A percentile compares a stretch with the other conserved stretches of the same genome.
phyloP scores from a whole-genome alignment of 2,329 filamentous ascomycete genomes.

The Pyricularia grisea region DNA sequence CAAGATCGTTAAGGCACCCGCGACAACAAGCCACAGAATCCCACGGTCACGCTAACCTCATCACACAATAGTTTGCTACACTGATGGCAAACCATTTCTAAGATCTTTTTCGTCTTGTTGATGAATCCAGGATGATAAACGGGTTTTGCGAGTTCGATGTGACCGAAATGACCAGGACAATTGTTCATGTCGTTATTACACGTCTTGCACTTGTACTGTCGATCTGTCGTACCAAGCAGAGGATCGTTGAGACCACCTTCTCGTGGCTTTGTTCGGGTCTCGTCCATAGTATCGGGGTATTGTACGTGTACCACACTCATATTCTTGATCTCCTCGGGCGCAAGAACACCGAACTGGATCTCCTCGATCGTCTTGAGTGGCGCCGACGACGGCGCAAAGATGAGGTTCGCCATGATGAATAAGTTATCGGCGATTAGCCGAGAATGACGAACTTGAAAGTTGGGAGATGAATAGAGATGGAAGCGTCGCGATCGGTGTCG shows the following conservation, averaged over 20 bases:
- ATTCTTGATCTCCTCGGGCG: slow-evolving; percentile 96
- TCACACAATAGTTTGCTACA: slow-evolving; percentile 97
- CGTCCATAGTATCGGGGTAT: slow-evolving; percentile 99
- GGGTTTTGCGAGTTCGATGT: slow-evolving; percentile 94
- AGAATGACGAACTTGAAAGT: neutral
- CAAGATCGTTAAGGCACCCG: neutral
- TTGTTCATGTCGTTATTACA: slow-evolving; percentile 93
- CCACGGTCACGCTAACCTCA: slow-evolving; percentile 68
- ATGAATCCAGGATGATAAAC: slow-evolving; percentile 95
- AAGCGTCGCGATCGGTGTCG: neutral
- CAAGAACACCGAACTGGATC: slow-evolving; percentile 97
- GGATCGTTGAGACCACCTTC: slow-evolving; percentile 92
- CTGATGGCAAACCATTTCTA: slow-evolving; percentile 98
- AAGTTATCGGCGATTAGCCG: slow-evolving; percentile 2
- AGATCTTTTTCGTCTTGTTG: slow-evolving; percentile 97
- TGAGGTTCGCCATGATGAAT: slow-evolving; percentile 79
- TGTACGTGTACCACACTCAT: slow-evolving; percentile 96
- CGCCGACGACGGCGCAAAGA: slow-evolving; percentile 86
- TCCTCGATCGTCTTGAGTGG: slow-evolving; percentile 96
- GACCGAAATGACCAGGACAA: slow-evolving; percentile 96
- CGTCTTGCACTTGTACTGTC: slow-evolving; percentile 90
- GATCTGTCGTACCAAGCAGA: slow-evolving; percentile 90
- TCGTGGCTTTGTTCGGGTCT: slow-evolving; percentile 82
- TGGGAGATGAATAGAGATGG: slow-evolving; percentile 2
- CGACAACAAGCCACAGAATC: neutral